Percentiles rank a stretch among this genome's conserved stretches.
Evolutionary conservation across 1,139 yeast species (phyloP).

Genomic region (Insectozyma bohioensis): DNA sequence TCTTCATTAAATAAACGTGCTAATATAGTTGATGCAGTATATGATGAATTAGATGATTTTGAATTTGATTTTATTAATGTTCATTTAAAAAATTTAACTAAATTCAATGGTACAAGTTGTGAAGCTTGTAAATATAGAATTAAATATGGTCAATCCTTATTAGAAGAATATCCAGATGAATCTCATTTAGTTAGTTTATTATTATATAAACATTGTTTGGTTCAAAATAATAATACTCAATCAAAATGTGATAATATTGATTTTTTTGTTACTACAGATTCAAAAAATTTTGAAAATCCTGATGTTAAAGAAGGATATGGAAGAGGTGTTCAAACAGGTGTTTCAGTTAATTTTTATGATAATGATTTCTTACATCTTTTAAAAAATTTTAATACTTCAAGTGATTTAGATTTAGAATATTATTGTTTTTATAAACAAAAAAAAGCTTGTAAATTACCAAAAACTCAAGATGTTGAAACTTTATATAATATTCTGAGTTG

Average conservation of each 20-base stretch:
- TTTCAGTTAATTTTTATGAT: conserved; percentile 35
- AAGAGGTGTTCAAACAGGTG: conserved; percentile 23
- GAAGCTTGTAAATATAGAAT: conserved; percentile 38
- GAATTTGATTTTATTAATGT: conserved; percentile 33
- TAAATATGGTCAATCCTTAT: conserved; percentile 28
- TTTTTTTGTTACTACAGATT: conserved; percentile 39
- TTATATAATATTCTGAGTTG: conserved; percentile 26
- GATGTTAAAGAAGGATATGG: conserved; percentile 21
- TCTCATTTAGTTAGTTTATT: conserved; percentile 37
- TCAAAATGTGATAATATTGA: conserved; percentile 35
- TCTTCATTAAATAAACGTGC: conserved; percentile 20
- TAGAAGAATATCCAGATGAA: conserved; percentile 31
- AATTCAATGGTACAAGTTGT: conserved; percentile 33
- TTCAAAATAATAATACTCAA: conserved; percentile 29
- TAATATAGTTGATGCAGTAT: conserved; percentile 25
- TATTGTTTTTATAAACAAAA: conserved; percentile 30
- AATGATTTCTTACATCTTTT: conserved; percentile 42
- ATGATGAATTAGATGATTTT: conserved; percentile 21
- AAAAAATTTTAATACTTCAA: conserved; percentile 34
- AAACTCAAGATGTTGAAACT: conserved; percentile 26
- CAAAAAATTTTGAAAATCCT: conserved; percentile 18
- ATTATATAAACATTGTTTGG: conserved; percentile 37
- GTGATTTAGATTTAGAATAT: conserved; percentile 35
- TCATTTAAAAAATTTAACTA: conserved; percentile 26
- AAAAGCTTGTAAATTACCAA: conserved; percentile 29